Evolutionary conservation across 148 eudicot species (phyloP), one percentile per base, ranked within the genome.

Genomic region (Selenicereus undatus): DNA sequence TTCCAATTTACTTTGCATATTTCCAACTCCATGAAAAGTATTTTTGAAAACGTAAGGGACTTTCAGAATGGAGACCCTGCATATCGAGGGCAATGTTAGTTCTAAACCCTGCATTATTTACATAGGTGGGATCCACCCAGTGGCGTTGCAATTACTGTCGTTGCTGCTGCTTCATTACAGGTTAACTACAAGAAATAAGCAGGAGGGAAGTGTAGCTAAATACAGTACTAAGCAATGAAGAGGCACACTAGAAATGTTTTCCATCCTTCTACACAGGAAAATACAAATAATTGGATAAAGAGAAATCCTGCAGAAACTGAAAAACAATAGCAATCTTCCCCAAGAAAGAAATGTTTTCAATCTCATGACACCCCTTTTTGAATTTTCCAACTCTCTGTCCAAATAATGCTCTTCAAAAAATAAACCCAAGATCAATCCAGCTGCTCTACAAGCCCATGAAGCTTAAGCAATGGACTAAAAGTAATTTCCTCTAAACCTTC

Each of bases 161-260:
- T 39, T 62, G 27, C 24, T n/a, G 27, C 22, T 1, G 2, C 8
- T 0, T 39, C 43, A 7, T 39, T n/a, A n/a, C 22, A 22, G 12
- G 68, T 8, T 26, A 64, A 66, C 66, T 72, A 77, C 45, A 73
- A 80, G 26, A 72, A 18, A 76, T 70, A 22, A 76, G 43, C 17
- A n/a, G 68, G 68, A 60, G 27, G 68, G 29, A 62, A 62, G n/a
- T 62, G 68, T 32, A 52, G 66, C n/a, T 48, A 11, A 10, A n/a
- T 24, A 4, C 45, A 16, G 26, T 24, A 27, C 13, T 3, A 14
- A 39, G n/a, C 4, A 5, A 45, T 17, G 74, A 21, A 13, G 74
- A 20, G 68, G 21, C 22, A 24, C 68, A 62, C 2, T 4, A 9
- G 27, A n/a, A n/a, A 62, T 22, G 11, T 9, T 62, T 62, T 60